Evolutionary conservation across 345 rosid genomes (phyloP), one percentile per base, ranked within the genome.

Genomic region (Camelina neglecta): DNA sequence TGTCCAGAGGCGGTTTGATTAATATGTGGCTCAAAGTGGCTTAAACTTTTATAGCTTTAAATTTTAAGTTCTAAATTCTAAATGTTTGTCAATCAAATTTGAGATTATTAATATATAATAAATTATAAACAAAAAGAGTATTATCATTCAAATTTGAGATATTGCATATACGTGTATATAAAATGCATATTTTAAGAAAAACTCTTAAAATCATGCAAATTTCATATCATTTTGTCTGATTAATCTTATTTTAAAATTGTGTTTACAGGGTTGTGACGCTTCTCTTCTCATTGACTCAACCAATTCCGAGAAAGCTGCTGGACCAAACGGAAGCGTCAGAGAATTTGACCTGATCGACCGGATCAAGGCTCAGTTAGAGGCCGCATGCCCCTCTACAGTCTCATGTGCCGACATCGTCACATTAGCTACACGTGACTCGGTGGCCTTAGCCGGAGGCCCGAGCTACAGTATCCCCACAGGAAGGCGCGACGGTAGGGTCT

Each of bases 221-320:
- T 16, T 54, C n/a, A 35, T 50, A 13, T 63, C 3, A 42, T 49
- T 33, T 20, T 23, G 3, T 15, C 7, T 38, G 6, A 3, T 6
- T 48, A 31, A 47, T 66, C 11, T 16, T 31, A 11, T 18, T 24
- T 41, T 18, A 13, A 35, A 21, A 1, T 20, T 3, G 7, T 49
- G 3, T 29, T 13, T n/a, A 11, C 38, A 87, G 93, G 98, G 95
- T 4, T 93, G 96, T 9, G 96, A 93, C 29, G 96, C 93, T 33
- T 93, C 98, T 1, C 82, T 90, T 64, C 88, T 90, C 13, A 82
- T 87, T 50, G 93, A 90, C 66, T 69, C 90, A 56, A 85, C 86
- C 1, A 13, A 13, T 20, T 80, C 96, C 0, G 96, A 93, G 75
- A 87, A 89, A 79, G 61, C 84, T 0, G 83, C 90, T 2, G 89